phyloP scores from a whole-genome alignment of 352 stramenopile species.

The Globisporangium takayamanum region DNA sequence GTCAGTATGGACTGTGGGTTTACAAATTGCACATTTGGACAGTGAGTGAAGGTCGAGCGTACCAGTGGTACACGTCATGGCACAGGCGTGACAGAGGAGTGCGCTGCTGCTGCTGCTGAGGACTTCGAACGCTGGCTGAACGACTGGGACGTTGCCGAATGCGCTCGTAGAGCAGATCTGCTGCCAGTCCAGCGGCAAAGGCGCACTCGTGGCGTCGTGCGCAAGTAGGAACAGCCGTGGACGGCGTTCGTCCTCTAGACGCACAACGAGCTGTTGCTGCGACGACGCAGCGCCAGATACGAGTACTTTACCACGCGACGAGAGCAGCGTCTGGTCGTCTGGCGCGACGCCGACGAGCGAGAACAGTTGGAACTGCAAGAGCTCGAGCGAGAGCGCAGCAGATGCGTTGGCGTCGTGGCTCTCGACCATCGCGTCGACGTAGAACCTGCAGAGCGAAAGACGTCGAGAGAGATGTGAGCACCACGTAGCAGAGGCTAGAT shows the following conservation, averaged over 20 bases:
- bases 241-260: constrained; percentile 10
- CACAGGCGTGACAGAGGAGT: constrained; percentile 60
- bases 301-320: constrained; percentile 33
- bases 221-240: constrained; percentile 40
- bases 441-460: constrained; percentile 21
- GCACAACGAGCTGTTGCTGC: background rate
- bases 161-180: constrained; percentile 56
- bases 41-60: constrained; percentile 1
- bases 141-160: constrained; percentile 38
- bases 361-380: constrained; percentile 67
- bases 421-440: constrained; percentile 23
- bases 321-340: constrained; percentile 53
- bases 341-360: constrained; percentile 56
- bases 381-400: constrained; percentile 29
- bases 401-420: constrained; percentile 9
- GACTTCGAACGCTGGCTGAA: constrained; percentile 50
- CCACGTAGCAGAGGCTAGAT: too few relatives aligned
- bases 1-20: background rate
- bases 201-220: constrained; percentile 1
- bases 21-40: too few relatives aligned
- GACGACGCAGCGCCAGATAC: constrained; percentile 6
- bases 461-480: background rate
- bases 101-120: constrained; percentile 7
- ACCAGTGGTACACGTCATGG: constrained; percentile 60
- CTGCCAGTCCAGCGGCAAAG: constrained; percentile 37